Base-by-base conservation (phyloP, 2,329 filamentous ascomycete genomes). In the Boeremia exigua region DNA sequence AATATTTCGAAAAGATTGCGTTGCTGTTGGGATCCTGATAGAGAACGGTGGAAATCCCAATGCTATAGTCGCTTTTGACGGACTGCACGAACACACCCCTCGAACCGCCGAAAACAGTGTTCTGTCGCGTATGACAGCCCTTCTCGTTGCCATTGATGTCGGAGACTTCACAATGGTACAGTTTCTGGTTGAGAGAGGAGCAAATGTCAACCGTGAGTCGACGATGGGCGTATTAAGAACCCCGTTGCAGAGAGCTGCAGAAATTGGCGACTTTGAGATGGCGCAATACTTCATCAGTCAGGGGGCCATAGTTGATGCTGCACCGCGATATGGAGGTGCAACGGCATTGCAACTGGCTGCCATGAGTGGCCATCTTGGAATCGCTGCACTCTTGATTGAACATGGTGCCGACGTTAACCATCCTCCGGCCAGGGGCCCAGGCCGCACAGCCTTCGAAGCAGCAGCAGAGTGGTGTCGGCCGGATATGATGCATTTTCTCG, bases 311-410 rank as follows among this genome's bases (percentile, higher is more conserved):
- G n/a, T 54, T 19, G 54, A 60, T 19, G 30, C 23, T 11, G 12
- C 3, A 6, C 46, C 50, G 2, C 27, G 29, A 2, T 55, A 48
- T 11, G 55, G 53, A 6, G 50, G 49, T 10, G 58, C 27, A 11
- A 61, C 58, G 25, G 37, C 50, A 11, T 19, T 61, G 12, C 58
- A 61, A 8, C 17, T 61, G 15, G 58, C 55, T 15, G 55, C 58
- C 6, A 56, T 56, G 39, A 45, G 42, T 7, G 51, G 54, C 3
- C 43, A 53, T 29, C 44, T 61, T 14, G 55, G 51, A 8, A 48
- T 61, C n/a, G 51, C 44, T 8, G 29, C 33, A 5, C 27, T 50
- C 9, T 25, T 61, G 12, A 40, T 55, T 12, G 47, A 58, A 15
- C n/a, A 36, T n/a, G 51, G 52, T 1, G 58, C 55, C 2, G 36